Conservation (phyloP, 129 eudicot species). For the Flaveria linearis region DNA sequence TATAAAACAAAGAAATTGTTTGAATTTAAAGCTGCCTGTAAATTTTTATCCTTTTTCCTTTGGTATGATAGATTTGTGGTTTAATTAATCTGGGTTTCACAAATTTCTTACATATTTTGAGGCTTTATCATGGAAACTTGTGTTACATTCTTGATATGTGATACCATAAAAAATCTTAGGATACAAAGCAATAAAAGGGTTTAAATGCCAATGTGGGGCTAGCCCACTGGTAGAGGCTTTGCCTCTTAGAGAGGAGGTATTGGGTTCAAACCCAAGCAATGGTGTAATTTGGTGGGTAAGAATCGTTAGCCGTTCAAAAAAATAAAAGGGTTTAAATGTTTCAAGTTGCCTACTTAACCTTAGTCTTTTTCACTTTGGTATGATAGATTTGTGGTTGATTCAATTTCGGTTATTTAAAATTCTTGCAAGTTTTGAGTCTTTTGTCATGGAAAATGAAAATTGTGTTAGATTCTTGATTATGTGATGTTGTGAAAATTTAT, state of each 20-base stretch:
- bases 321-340: background rate
- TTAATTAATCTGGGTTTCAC: constrained; percentile 15
- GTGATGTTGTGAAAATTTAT: background rate
- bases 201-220: too few species aligned
- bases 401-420: constrained; percentile 13
- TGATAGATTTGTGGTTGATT: constrained; percentile 14
- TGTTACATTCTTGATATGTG: constrained; percentile 10
- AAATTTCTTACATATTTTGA: constrained; percentile 20
- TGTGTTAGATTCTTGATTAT: constrained; percentile 22
- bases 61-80: background rate
- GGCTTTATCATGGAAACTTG: background rate
- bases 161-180: background rate
- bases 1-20: too few species aligned
- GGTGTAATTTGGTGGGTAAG: too few species aligned
- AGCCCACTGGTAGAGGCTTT: too few species aligned
- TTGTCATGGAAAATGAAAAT: too few species aligned
- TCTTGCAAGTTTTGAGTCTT: constrained; percentile 12
- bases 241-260: too few species aligned
- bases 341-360: background rate
- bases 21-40: background rate
- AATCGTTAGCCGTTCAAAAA: too few species aligned
- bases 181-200: background rate
- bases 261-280: too few species aligned
- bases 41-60: background rate
- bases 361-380: background rate